Evolutionary conservation across 2,329 filamentous ascomycete genomes (phyloP).

Genomic region (Apiospora saccharicola): DNA sequence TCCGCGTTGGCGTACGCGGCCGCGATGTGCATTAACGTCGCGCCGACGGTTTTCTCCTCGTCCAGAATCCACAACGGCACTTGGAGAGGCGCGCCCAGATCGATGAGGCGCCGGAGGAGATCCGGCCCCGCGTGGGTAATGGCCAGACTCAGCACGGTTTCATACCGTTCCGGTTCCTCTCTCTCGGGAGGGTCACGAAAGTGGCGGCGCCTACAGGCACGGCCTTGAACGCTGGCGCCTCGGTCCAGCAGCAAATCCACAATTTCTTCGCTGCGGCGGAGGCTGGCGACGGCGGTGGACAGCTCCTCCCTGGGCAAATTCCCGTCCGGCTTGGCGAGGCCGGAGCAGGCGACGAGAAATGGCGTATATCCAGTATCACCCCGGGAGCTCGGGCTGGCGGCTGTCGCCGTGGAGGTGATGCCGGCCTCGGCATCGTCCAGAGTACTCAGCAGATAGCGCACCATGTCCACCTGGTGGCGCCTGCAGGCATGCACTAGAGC

Average conservation of each 20-base stretch:
- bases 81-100: background rate
- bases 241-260: background rate
- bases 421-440: background rate
- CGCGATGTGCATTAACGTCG: background rate
- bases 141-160: background rate
- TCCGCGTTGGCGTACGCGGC: background rate
- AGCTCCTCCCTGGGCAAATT: too few species aligned
- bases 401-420: background rate
- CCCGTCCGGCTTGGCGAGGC: background rate
- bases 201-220: background rate
- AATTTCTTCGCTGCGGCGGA: background rate
- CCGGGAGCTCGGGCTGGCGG: background rate
- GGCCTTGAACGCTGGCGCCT: background rate
- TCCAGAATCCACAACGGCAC: background rate
- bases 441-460: background rate
- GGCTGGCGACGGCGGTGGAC: too few species aligned
- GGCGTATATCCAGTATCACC: background rate
- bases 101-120: background rate
- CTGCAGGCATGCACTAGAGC: background rate
- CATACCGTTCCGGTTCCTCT: background rate
- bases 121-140: background rate
- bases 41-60: background rate
- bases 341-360: background rate
- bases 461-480: background rate
- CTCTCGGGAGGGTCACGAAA: background rate